Evolutionary conservation across 139 green algal genomes (phyloP).

Genomic region (Tetradesmus obliquus): DNA sequence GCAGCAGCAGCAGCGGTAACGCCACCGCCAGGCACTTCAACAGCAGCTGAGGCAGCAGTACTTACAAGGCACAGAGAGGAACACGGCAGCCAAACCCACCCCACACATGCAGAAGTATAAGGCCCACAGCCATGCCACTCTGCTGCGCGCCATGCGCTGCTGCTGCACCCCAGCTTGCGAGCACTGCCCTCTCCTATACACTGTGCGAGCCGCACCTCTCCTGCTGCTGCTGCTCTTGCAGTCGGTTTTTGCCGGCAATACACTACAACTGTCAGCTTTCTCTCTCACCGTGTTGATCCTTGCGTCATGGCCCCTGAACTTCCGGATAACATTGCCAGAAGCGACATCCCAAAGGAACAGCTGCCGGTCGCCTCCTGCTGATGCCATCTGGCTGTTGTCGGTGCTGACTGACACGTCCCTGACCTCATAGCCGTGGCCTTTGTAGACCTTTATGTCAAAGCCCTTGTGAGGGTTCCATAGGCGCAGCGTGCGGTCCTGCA

Average conservation of each 20-base stretch:
- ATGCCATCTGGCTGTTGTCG: slow-evolving; percentile 95
- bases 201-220: neutral
- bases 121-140: neutral
- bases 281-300: slow-evolving; percentile 78
- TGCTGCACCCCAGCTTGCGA: neutral
- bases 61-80: neutral
- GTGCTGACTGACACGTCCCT: slow-evolving; percentile 69
- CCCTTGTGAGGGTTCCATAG: slow-evolving; percentile 91
- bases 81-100: neutral
- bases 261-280: no score
- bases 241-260: no score
- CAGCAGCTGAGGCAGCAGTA: neutral
- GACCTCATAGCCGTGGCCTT: slow-evolving; percentile 93
- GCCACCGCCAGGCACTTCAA: neutral
- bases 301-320: slow-evolving; percentile 91
- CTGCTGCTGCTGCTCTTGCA: neutral
- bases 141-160: neutral
- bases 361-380: slow-evolving; percentile 88
- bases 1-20: neutral
- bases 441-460: slow-evolving; percentile 87
- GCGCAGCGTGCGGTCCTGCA: slow-evolving; percentile 84
- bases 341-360: slow-evolving; percentile 96
- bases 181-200: neutral
- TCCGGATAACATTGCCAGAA: slow-evolving; percentile 83
- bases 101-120: neutral